Evolutionary conservation across 2,329 filamentous ascomycete genomes (phyloP).

Genomic region (Trichoderma hamatum): DNA sequence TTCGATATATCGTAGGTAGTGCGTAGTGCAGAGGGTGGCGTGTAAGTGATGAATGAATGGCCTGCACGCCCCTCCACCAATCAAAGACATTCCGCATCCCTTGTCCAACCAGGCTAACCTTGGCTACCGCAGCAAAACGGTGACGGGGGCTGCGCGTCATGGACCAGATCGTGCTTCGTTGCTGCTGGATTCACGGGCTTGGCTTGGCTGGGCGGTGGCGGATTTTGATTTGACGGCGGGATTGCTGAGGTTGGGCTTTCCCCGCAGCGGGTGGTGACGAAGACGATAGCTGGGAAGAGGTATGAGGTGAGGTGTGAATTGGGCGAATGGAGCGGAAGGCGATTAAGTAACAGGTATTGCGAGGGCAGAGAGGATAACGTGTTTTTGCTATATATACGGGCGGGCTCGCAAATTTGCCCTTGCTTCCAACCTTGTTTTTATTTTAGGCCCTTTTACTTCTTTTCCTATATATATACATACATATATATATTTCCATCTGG

Average conservation of each 20-base stretch:
- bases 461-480: neutral
- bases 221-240: neutral
- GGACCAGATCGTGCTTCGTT: neutral
- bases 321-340: neutral
- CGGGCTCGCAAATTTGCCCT: neutral
- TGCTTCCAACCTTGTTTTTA: neutral
- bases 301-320: neutral
- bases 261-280: conserved; percentile 4
- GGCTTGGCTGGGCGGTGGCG: conserved; percentile 2
- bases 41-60: neutral
- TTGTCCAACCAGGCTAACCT: neutral
- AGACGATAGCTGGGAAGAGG: neutral
- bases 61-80: conserved; percentile 3
- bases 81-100: neutral
- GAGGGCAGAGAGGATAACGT: neutral
- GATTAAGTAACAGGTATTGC: conserved; percentile 3
- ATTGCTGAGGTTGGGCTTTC: neutral
- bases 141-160: conserved; percentile 23
- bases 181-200: neutral
- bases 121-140: neutral
- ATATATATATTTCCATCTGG: neutral
- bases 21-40: neutral
- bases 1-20: neutral
- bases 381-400: neutral
- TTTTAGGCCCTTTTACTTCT: neutral